These are phyloP conservation scores for Colletotrichum nymphaeae DNA, from an alignment of 2,329 filamentous ascomycete species.

Conservation along the genomic window DNA sequence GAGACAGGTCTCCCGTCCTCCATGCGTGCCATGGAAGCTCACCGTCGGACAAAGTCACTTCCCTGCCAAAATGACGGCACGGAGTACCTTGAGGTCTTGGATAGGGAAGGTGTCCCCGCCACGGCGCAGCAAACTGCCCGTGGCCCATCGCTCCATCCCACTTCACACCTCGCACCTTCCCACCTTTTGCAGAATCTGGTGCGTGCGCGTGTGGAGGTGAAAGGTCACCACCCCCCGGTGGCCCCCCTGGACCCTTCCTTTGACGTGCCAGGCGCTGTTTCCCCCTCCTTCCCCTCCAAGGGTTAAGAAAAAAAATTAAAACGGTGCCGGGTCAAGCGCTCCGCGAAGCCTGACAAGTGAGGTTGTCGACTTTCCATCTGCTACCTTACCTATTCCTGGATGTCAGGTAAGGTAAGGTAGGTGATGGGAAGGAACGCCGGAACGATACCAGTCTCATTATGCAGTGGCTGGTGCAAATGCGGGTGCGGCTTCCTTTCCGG, in stretches of 20 bases:
- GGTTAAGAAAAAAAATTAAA: slow-evolving; percentile 5
- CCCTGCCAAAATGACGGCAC: neutral
- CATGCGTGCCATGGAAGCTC: neutral
- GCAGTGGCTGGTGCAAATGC: slow-evolving; percentile 3
- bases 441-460: neutral
- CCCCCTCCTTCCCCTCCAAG: slow-evolving; percentile 25
- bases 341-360: slow-evolving; percentile 2
- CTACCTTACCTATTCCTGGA: neutral
- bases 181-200: slow-evolving; percentile 23
- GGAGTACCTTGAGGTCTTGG: slow-evolving; percentile 5
- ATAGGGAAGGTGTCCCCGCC: slow-evolving; percentile 18
- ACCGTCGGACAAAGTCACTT: slow-evolving; percentile 20
- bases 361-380: neutral
- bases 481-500: slow-evolving; percentile 31
- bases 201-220: slow-evolving; percentile 19
- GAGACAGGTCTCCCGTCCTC: neutral
- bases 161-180: slow-evolving; percentile 7
- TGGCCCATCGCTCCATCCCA: slow-evolving; percentile 26
- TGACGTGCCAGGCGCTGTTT: slow-evolving; percentile 2
- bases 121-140: slow-evolving; percentile 7
- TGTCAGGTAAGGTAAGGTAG: neutral
- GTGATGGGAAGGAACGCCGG: neutral
- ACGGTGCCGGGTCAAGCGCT: slow-evolving; percentile 37
- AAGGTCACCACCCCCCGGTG: slow-evolving; percentile 14
- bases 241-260: neutral